Conservation (phyloP, 1,284 basidiomycete genomes). For the Peniophora sp. region DNA sequence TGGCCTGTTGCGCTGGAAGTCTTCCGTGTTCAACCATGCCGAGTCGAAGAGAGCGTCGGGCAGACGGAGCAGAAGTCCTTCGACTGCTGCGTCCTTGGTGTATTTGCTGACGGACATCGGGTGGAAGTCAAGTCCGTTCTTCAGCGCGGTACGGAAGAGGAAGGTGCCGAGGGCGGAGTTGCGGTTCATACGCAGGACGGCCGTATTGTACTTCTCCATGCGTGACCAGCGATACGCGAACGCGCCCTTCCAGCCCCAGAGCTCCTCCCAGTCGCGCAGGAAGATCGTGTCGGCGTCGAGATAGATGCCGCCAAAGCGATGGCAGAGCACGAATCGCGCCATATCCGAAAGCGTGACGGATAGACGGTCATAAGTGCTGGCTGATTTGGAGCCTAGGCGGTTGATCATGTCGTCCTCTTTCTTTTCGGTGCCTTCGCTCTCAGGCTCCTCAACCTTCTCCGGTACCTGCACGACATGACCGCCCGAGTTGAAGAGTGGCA, state of each 20-base stretch:
- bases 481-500: conserved; percentile 52
- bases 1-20: conserved; percentile 57
- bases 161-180: conserved; percentile 56
- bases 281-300: conserved; percentile 69
- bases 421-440: conserved; percentile 13
- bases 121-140: conserved; percentile 64
- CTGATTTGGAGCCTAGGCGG: conserved; percentile 46
- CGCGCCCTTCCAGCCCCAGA: conserved; percentile 63
- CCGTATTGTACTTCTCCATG: conserved; percentile 62
- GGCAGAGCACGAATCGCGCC: conserved; percentile 61
- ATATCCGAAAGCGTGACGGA: conserved; percentile 64
- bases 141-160: conserved; percentile 58
- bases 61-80: conserved; percentile 52
- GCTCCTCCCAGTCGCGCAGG: conserved; percentile 65
- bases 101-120: conserved; percentile 60
- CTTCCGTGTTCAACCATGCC: conserved; percentile 61
- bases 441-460: conserved; percentile 19
- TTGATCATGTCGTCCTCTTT: conserved; percentile 38
- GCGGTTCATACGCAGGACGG: conserved; percentile 58
- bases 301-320: conserved; percentile 65
- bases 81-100: conserved; percentile 51
- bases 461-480: conserved; percentile 44
- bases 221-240: conserved; percentile 67
- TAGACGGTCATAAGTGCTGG: conserved; percentile 52
- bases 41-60: conserved; percentile 66